A percentile compares a stretch with the other conserved stretches of the same genome.
phyloP scores from a whole-genome alignment of 805 yeast genomes.

The Candida tammaniensis region DNA sequence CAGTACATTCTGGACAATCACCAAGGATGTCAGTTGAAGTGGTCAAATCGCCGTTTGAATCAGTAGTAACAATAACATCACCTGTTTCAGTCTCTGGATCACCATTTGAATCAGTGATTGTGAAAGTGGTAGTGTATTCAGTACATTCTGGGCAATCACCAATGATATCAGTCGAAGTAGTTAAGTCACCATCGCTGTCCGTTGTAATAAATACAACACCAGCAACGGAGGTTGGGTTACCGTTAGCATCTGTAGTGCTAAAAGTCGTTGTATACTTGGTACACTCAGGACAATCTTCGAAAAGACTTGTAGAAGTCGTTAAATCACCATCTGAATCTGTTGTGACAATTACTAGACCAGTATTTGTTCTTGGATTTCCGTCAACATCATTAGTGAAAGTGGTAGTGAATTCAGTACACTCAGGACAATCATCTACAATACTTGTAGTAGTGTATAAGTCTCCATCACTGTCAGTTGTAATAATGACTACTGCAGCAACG shows the following conservation, averaged over 20 bases:
- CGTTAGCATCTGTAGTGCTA: conserved; percentile 11
- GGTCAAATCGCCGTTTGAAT: too few relatives aligned
- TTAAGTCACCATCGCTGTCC: conserved; percentile 13
- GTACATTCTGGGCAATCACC: conserved; percentile 11
- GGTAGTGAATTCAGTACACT: conserved; percentile 12
- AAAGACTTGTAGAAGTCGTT: conserved; percentile 4
- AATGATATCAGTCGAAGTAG: conserved; percentile 6
- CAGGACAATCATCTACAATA: conserved; percentile 7
- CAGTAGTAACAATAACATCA: conserved; percentile 11
- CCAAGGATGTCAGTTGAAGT: too few relatives aligned
- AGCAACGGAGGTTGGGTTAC: conserved; percentile 11
- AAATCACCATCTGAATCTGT: conserved; percentile 11
- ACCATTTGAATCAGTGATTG: conserved; percentile 11
- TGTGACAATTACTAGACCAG: conserved; percentile 14
- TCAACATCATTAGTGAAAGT: conserved; percentile 10
- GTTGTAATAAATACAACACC: conserved; percentile 15
- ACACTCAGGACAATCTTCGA: conserved; percentile 6
- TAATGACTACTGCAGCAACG: conserved; percentile 11
- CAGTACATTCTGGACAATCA: conserved; percentile 8
- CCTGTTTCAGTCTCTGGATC: conserved; percentile 12
- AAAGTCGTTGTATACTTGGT: conserved; percentile 13
- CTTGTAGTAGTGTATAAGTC: conserved; percentile 10
- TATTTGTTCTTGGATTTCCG: conserved; percentile 10
- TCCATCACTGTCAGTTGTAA: conserved; percentile 13
- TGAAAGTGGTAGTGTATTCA: conserved; percentile 14